Base-by-base conservation (phyloP, 805 yeast genomes). In the Suhomyces xylopsoci region DNA sequence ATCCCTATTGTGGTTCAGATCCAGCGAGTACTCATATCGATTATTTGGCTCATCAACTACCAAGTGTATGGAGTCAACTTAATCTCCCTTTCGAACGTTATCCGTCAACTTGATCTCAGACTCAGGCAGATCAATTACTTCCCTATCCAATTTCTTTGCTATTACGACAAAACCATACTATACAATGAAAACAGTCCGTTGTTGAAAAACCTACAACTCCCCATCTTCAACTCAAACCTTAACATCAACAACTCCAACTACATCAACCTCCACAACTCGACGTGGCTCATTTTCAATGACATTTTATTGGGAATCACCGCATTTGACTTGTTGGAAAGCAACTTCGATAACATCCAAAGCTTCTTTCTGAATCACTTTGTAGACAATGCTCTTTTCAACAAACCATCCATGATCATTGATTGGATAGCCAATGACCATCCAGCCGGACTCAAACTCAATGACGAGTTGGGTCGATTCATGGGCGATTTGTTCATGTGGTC, bases 401-500 rank as follows among this genome's bases (percentile, higher is more conserved):
- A 75, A n/a, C 68, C 85, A 43, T 69, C 76, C 17, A 55, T 63
- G 2, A 65, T 84, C 38, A 82, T 92, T 3, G 58, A 73, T 0
- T 88, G 96, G 92, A 76, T 94, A 36, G 90, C 91, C 75, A 80
- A 60, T 20, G 56, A 84, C 55, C 88, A 92, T 62, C 99, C 99
- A 0, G 96, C 93, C 14, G 99, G 99, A 3, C 84, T 94, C 61
- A 94, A 94, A 63, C 79, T 94, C 49, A 94, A 94, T 66, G 85
- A 83, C 54, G 97, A 91, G 62, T 75, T 94, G 17, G 89, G 97
- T 0, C 78, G 75, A 14, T 96, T 94, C 62, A 78, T 93, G 65
- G 97, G 97, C 34, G 96, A 90, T 52, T 69, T 94, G 47, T 87
- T 89, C 59, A 64, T 88, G 8, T 93, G 97, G 97, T 87, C 91